Conservation (phyloP, 2,329 filamentous ascomycete genomes). For the Epichloe gansuensis region DNA sequence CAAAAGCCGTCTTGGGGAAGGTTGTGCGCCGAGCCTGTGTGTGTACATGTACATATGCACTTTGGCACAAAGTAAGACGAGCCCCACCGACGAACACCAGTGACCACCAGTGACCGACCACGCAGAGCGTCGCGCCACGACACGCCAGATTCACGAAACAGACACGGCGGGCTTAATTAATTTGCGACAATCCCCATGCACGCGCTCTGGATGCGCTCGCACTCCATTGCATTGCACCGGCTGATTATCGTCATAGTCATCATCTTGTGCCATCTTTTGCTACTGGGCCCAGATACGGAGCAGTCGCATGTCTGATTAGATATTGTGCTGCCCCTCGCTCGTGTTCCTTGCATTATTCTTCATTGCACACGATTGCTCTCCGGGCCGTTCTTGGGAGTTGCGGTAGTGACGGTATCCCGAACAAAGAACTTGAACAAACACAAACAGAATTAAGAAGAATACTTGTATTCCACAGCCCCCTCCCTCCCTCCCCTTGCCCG, state of each 20-base stretch:
- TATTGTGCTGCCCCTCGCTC: background rate
- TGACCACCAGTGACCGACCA: background rate
- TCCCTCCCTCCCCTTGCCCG: too few relatives aligned
- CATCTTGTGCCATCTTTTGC: background rate
- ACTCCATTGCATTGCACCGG: conserved; percentile 1
- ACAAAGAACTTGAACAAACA: background rate
- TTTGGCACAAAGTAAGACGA: background rate
- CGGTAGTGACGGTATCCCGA: background rate
- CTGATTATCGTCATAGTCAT: background rate
- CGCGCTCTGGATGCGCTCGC: conserved; percentile 2
- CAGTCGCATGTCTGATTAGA: conserved; percentile 7
- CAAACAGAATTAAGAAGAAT: background rate
- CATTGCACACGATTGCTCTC: background rate
- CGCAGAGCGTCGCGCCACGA: conserved; percentile 13
- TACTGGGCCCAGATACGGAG: background rate
- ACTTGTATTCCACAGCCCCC: too few relatives aligned
- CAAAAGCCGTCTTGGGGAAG: too few relatives aligned
- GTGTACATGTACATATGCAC: background rate
- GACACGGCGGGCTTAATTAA: conserved; percentile 30
- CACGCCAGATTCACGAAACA: conserved; percentile 29
- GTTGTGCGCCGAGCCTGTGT: too few relatives aligned
- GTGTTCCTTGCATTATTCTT: background rate
- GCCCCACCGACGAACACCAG: conserved; percentile 5
- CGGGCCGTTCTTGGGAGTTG: background rate
- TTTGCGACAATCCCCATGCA: conserved; percentile 12